Evolutionary conservation across 805 yeast genomes (phyloP).

Genomic region (Wickerhamiella lipophila): DNA sequence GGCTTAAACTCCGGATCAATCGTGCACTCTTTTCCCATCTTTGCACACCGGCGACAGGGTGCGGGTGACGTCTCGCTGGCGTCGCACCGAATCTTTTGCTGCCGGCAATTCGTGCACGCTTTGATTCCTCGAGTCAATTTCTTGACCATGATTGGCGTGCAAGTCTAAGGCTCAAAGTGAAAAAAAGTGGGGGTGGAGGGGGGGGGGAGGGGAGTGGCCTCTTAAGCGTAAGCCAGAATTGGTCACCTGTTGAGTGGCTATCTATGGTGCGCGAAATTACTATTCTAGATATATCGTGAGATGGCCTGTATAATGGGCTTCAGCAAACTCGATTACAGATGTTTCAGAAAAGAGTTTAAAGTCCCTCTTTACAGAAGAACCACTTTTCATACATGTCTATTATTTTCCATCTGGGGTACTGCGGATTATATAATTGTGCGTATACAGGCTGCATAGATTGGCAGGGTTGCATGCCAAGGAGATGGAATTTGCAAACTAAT

Average conservation of each 20-base stretch:
- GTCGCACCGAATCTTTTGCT: conserved; percentile 86
- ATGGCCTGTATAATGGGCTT: no score
- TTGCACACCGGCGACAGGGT: conserved; percentile 72
- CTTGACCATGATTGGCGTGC: neutral
- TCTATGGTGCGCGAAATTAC: no score
- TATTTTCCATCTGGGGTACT: neutral
- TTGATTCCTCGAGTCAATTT: conserved; percentile 29
- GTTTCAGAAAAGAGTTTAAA: no score
- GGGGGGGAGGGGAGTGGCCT: neutral
- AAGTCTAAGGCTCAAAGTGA: neutral
- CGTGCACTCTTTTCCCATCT: conserved; percentile 69
- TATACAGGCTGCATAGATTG: no score
- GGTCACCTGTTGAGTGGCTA: neutral
- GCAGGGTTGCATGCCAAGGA: no score
- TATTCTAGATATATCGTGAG: no score
- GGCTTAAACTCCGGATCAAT: conserved; percentile 88
- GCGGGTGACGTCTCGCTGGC: conserved; percentile 72
- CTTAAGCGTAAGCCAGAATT: neutral
- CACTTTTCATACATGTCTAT: no score
- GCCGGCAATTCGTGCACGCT: conserved; percentile 87
- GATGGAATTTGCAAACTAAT: no score
- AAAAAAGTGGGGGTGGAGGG: neutral
- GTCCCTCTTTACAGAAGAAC: no score
- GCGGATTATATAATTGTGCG: no score
- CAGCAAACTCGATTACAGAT: no score